Evolutionary conservation across 768 basidiomycete species (phyloP).

Genomic region (Pleurotus pulmonarius): DNA sequence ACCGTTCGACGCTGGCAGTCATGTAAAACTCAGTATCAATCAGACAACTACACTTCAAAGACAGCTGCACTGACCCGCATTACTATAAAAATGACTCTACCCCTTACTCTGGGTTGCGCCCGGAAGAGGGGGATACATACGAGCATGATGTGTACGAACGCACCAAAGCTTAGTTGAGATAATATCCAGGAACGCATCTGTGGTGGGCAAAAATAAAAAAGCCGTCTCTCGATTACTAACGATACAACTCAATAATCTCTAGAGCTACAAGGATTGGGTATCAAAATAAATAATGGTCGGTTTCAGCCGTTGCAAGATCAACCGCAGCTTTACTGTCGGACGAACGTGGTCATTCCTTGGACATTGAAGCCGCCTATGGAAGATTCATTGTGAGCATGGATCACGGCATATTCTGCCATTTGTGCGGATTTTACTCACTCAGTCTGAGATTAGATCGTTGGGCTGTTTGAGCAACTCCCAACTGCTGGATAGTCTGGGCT

Average conservation of each 20-base stretch:
- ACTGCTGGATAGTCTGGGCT: conserved; percentile 23
- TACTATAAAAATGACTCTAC: too few species aligned
- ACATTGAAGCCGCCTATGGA: conserved; percentile 26
- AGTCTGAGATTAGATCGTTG: conserved; percentile 27
- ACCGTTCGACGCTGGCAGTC: too few species aligned
- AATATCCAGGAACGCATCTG: too few species aligned
- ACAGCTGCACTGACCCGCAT: too few species aligned
- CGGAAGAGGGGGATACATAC: too few species aligned
- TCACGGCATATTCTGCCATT: neutral
- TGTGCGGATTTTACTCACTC: conserved; percentile 21
- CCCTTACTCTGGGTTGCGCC: too few species aligned
- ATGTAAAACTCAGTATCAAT: too few species aligned
- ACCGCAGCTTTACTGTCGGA: conserved; percentile 13
- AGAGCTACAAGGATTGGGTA: neutral
- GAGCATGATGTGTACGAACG: too few species aligned
- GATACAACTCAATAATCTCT: neutral
- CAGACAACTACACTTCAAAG: too few species aligned
- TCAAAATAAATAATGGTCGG: neutral
- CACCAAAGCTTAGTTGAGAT: too few species aligned
- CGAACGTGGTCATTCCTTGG: conserved; percentile 32
- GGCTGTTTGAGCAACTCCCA: conserved; percentile 28
- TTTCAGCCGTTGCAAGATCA: neutral
- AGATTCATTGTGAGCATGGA: neutral
- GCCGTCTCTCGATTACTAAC: neutral
- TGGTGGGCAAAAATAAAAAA: too few species aligned